These are phyloP conservation scores for Candida coleopterorum DNA, from an alignment of 805 yeast species.

Conservation along the genomic window DNA sequence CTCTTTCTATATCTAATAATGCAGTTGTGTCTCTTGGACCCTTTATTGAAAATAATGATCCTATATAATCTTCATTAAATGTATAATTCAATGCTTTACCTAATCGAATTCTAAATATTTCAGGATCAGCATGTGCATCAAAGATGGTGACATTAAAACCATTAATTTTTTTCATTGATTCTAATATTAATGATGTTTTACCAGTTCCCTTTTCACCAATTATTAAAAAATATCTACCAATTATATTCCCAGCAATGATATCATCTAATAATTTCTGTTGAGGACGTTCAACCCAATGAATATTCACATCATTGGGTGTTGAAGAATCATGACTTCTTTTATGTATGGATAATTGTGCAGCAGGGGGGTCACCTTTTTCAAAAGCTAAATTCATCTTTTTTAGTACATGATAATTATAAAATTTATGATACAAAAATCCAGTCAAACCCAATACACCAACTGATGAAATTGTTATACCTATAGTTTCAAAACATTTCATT, in stretches of 20 bases:
- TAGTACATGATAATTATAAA: slow-evolving; percentile 55
- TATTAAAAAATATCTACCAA: slow-evolving; percentile 65
- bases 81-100: slow-evolving; percentile 73
- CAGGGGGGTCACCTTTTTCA: slow-evolving; percentile 61
- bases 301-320: slow-evolving; percentile 20
- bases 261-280: slow-evolving; percentile 64
- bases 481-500: slow-evolving; percentile 57
- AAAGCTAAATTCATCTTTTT: slow-evolving; percentile 64
- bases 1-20: slow-evolving; percentile 74
- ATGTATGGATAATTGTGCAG: slow-evolving; percentile 56
- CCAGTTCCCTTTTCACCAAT: slow-evolving; percentile 89
- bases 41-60: slow-evolving; percentile 70
- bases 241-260: slow-evolving; percentile 56
- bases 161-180: slow-evolving; percentile 58
- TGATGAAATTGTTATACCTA: slow-evolving; percentile 67
- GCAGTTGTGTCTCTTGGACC: slow-evolving; percentile 88
- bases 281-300: slow-evolving; percentile 61
- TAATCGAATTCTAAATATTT: slow-evolving; percentile 68
- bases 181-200: slow-evolving; percentile 69
- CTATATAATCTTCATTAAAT: slow-evolving; percentile 77
- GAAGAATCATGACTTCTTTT: slow-evolving; percentile 28
- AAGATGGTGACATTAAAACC: slow-evolving; percentile 64
- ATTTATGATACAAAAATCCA: slow-evolving; percentile 64
- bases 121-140: slow-evolving; percentile 86
- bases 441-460: slow-evolving; percentile 64